Evolutionary conservation across 2,329 filamentous ascomycete species (phyloP), one percentile per base, ranked within the genome.

Genomic region (Colletotrichum neosansevieriae): DNA sequence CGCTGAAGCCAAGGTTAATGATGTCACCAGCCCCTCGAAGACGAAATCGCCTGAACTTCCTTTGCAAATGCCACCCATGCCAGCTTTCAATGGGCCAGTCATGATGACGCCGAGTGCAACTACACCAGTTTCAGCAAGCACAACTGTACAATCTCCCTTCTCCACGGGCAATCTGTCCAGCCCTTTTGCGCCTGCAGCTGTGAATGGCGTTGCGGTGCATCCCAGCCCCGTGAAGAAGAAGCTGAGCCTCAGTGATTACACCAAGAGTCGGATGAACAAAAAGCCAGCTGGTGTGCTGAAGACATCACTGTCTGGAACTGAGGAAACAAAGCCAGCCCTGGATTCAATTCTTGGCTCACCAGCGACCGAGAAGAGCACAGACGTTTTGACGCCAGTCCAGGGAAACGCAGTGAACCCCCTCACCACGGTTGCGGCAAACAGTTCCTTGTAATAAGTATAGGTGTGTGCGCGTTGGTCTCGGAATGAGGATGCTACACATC

Each of bases 171-270:
- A 75, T 60, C 73, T 82, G 36, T 71, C 82, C 0, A 84, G 78
- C 53, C 79, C 85, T 0, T 85, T 88, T 59, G 74, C 78, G 4
- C 74, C 80, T 6, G 70, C 81, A 0, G 72, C 78, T 0, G 74
- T 81, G 38, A 87, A 85, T 63, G 82, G 84, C 13, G 72, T 80
- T 9, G 76, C 76, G 6, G 81, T 81, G 10, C 82, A 83, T 21
- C 86, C 87, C 3, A 90, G 87, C 70, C 89, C 89, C 2, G 80
- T 88, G 36, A 90, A 90, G 78, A 91, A 91, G 82, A 91, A 91
- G 76, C 79, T 91, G 42, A 91, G 87, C 70, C 76, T 91, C 2
- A 91, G 88, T 73, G 89, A 91, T 73, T 91, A 91, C 73, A 86
- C 83, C 9, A 89, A 87, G 75, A 87, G 85, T 71, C 81, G 86